These are phyloP conservation scores for Odontarrhena argentea DNA, from an alignment of 345 rosid genomes.

Conservation along the genomic window DNA sequence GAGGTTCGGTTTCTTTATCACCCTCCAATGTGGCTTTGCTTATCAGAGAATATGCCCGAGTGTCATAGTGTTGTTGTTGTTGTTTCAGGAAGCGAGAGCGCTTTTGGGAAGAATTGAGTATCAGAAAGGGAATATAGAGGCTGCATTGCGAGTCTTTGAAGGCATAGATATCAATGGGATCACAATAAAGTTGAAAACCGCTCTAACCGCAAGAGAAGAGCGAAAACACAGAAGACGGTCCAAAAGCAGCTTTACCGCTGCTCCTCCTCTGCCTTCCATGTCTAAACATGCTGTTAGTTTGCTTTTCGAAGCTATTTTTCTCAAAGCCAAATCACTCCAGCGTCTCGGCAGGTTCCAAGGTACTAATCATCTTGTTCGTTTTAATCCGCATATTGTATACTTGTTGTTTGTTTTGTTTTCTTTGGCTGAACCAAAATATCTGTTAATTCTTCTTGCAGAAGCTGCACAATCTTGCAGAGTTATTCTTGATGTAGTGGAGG, in stretches of 20 bases:
- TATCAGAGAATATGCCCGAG: not conserved
- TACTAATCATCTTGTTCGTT: constrained; percentile 15
- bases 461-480: constrained; percentile 86
- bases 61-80: constrained; percentile 21
- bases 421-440: not conserved
- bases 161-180: constrained; percentile 78
- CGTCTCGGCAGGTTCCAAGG: constrained; percentile 72
- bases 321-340: constrained; percentile 80
- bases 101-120: constrained; percentile 82
- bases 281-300: constrained; percentile 74
- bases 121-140: constrained; percentile 81
- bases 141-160: constrained; percentile 82
- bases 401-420: not conserved
- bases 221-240: constrained; percentile 53
- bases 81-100: constrained; percentile 79
- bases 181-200: constrained; percentile 61
- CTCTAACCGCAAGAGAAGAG: constrained; percentile 55
- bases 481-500: constrained; percentile 77
- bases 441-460: constrained; percentile 54
- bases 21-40: not conserved
- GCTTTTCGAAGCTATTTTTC: constrained; percentile 77
- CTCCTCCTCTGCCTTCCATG: constrained; percentile 51
- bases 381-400: not conserved
- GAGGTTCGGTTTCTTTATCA: constrained; percentile 48
- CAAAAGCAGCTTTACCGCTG: constrained; percentile 40